Evolutionary conservation across 495 filamentous ascomycete species (phyloP).

Genomic region (Hypoxylon fragiforme): DNA sequence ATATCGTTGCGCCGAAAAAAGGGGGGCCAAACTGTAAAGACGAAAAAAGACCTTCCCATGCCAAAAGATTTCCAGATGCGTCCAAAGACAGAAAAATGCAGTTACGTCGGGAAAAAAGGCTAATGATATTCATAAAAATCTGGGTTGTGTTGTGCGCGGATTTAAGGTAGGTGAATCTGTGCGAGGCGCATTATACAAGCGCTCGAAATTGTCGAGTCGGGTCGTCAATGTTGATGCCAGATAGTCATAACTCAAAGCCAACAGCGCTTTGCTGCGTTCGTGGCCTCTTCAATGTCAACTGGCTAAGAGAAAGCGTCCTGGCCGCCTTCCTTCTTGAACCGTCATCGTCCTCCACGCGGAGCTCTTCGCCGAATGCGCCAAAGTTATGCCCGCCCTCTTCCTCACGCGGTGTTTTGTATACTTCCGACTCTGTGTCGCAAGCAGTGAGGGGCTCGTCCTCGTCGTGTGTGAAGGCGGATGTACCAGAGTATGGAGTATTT

Average conservation of each 20-base stretch:
- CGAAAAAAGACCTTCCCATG: slow-evolving; percentile 14
- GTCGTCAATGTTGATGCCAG: too few species aligned
- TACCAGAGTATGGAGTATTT: slow-evolving; percentile 27
- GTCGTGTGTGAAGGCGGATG: slow-evolving; percentile 45
- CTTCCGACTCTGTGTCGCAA: slow-evolving; percentile 39
- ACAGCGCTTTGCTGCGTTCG: slow-evolving; percentile 11
- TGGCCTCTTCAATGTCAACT: slow-evolving; percentile 46
- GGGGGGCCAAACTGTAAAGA: neutral
- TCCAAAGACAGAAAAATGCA: slow-evolving; percentile 4
- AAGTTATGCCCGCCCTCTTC: slow-evolving; percentile 40
- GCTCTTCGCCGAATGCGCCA: slow-evolving; percentile 51
- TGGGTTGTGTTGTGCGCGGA: neutral
- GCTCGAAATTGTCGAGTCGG: too few species aligned
- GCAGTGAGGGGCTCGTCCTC: slow-evolving; percentile 36
- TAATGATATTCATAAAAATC: too few species aligned
- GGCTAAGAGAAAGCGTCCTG: slow-evolving; percentile 53
- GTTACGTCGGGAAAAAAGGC: neutral
- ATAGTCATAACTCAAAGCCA: slow-evolving; percentile 39
- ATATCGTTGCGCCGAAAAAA: slow-evolving; percentile 15
- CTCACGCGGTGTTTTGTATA: slow-evolving; percentile 50
- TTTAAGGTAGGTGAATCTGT: too few species aligned
- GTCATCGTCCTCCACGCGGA: slow-evolving; percentile 41
- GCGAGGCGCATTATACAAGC: too few species aligned
- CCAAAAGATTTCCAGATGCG: slow-evolving; percentile 17
- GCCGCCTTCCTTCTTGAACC: slow-evolving; percentile 47